Evolutionary conservation across 148 eudicot genomes (phyloP).

Genomic region (Cornus controversa): DNA sequence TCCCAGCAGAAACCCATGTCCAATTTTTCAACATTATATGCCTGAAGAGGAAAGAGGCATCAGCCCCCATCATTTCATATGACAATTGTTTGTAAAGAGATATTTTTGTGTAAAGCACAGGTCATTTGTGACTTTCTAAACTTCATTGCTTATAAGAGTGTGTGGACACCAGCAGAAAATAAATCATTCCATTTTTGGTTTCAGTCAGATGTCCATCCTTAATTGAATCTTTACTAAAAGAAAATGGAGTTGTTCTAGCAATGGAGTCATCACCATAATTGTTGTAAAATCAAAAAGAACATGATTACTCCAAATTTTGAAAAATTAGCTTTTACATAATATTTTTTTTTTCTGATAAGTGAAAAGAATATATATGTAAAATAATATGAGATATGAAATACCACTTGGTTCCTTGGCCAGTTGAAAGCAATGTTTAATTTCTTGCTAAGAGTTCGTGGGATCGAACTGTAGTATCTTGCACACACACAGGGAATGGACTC

Average conservation of each 20-base stretch:
- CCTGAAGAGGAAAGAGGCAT: slow-evolving; percentile 35
- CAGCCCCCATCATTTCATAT: slow-evolving; percentile 50
- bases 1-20: too few species aligned
- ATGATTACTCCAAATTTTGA: background rate
- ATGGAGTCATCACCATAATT: background rate
- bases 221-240: background rate
- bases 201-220: background rate
- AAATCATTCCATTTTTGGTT: background rate
- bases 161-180: background rate
- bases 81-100: slow-evolving; percentile 44
- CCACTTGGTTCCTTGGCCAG: too few species aligned
- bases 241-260: background rate
- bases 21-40: slow-evolving; percentile 37
- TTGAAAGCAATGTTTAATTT: too few species aligned
- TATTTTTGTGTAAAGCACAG: slow-evolving; percentile 29
- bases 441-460: too few species aligned
- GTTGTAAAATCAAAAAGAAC: background rate
- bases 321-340: background rate
- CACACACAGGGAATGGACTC: background rate
- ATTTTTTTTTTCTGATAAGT: too few species aligned
- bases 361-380: too few species aligned
- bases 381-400: too few species aligned
- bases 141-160: background rate
- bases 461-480: too few species aligned
- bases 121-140: background rate